Evolutionary conservation across 1,139 yeast genomes (phyloP).

Genomic region (Torulaspora globosa): DNA sequence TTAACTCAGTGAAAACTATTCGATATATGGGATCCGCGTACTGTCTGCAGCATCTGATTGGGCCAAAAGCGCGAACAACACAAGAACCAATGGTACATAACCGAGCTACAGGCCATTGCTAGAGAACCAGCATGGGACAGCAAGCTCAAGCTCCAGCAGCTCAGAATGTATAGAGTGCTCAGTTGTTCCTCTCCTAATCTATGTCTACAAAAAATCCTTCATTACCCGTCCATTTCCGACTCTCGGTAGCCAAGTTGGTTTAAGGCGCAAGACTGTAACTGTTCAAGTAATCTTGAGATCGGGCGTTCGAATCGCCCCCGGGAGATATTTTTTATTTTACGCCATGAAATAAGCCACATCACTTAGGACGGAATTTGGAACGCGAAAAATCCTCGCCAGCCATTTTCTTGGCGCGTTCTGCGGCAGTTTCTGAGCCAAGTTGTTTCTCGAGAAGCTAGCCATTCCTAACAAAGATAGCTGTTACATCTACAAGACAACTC

Average conservation of each 20-base stretch:
- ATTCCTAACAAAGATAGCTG: background rate
- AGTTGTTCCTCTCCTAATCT: too few species aligned
- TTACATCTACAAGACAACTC: background rate
- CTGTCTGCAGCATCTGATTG: slow-evolving; percentile 5
- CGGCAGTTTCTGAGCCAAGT: background rate
- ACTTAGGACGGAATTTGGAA: background rate
- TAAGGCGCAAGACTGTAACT: slow-evolving; percentile 25
- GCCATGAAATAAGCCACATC: too few species aligned
- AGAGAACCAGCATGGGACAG: too few species aligned
- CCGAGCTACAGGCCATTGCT: background rate
- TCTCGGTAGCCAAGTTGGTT: slow-evolving; percentile 25
- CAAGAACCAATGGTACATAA: background rate
- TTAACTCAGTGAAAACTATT: slow-evolving; percentile 1
- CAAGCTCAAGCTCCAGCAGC: too few species aligned
- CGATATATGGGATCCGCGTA: slow-evolving; percentile 1
- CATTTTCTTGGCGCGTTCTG: background rate
- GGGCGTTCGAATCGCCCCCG: slow-evolving; percentile 28
- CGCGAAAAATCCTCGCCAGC: background rate
- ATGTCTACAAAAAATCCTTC: too few species aligned
- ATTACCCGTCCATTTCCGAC: background rate
- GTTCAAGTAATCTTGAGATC: slow-evolving; percentile 22
- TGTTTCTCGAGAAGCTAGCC: background rate
- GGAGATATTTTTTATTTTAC: slow-evolving; percentile 14
- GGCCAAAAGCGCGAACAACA: background rate
- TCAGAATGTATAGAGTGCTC: too few species aligned